Percentiles rank a stretch among this genome's conserved stretches.
Evolutionary conservation across 345 rosid species (phyloP).

Genomic region (Pugionium dolabratum): DNA sequence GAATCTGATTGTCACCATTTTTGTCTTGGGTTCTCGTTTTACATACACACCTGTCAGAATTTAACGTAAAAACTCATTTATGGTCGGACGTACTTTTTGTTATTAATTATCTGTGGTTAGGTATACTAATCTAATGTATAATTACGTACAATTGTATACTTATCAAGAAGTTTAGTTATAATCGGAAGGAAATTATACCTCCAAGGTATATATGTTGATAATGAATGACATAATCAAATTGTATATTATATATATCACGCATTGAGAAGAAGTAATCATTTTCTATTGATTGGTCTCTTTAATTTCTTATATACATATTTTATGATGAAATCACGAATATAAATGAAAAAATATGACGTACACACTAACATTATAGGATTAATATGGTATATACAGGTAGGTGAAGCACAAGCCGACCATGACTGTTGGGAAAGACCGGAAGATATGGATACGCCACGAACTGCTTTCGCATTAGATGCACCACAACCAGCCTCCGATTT

Average conservation of each 20-base stretch:
- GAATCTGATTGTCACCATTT: background rate
- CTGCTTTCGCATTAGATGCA: constrained; percentile 53
- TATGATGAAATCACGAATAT: background rate
- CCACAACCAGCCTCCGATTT: constrained; percentile 72
- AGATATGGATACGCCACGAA: constrained; percentile 91
- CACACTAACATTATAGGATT: background rate
- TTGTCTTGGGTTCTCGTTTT: background rate
- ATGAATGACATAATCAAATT: background rate
- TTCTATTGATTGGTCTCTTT: background rate
- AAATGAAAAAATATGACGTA: background rate
- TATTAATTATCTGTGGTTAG: background rate
- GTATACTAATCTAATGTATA: background rate
- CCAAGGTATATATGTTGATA: constrained; percentile 8
- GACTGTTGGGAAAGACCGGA: constrained; percentile 88
- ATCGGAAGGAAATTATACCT: background rate
- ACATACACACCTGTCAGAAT: too few relatives aligned
- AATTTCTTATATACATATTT: background rate
- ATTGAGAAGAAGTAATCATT: constrained; percentile 6
- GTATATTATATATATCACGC: background rate
- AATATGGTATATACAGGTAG: constrained; percentile 40
- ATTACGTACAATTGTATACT: background rate
- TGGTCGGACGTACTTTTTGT: background rate
- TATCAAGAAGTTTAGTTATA: background rate
- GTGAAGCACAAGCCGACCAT: constrained; percentile 65
- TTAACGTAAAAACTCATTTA: too few relatives aligned